Base-by-base conservation (phyloP, 768 basidiomycete species). In the Lactarius hengduanensis region DNA sequence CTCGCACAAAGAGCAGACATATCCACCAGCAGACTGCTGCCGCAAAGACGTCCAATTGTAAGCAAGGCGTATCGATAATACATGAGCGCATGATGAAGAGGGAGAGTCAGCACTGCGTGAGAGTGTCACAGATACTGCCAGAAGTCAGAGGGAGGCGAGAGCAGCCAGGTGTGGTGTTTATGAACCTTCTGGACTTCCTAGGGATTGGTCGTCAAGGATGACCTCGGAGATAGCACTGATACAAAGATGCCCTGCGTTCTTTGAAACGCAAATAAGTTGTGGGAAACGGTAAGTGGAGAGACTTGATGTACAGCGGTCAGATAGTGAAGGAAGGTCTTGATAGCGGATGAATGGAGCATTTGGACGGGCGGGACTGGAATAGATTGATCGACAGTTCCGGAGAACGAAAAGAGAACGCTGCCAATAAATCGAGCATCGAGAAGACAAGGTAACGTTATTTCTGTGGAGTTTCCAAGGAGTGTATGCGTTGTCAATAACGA, bases 1-100 rank as follows among this genome's bases (percentile, higher is more conserved):
- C 80, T 53, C 71, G 88, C 89, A 80, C 84, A 57, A 87, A 83
- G 41, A 91, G 77, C 60, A 90, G 40, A 68, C 10, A 16, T 26
- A 61, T 41, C 32, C 54, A 70, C 63, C 57, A 9, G 62, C 34
- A 47, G 47, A 36, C 30, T 30, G 8, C 34, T 62, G 63, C 3
- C 6, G 28, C 34, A 45, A 45, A 1, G 74, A 70, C 64, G 65
- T 76, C 78, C 75, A 88, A 71, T 73, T 74, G 63, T 82, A 81
- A 69, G 78, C 73, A 28, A 81, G 74, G 62, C 82, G 77, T 40
- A 81, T 71, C 18, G 76, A 77, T 32, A 75, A 73, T 32, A 79
- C 76, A 65, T 71, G 75, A 53, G 72, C 65, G 59, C 74, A 70
- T 22, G 73, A 72, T 58, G 73, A 73, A n/a, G 61, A 16, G 45